Conservation (phyloP, 2,329 filamentous ascomycete genomes). For the Ceratocystis cubensis region DNA sequence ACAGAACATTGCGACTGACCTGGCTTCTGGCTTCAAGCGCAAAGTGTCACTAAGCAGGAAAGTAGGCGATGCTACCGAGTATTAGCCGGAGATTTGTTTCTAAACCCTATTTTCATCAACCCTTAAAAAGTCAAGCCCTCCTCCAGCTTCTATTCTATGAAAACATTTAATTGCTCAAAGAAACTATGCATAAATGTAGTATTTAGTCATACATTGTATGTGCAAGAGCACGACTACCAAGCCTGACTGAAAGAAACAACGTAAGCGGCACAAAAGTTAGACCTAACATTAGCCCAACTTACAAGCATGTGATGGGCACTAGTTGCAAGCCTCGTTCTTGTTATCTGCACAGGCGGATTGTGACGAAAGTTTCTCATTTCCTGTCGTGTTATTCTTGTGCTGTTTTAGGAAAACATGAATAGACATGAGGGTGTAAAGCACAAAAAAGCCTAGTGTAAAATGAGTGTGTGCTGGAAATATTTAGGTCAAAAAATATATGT, state of each 20-base stretch:
- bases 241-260: too few species aligned
- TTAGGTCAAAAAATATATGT: neutral
- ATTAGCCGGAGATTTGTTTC: neutral
- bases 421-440: neutral
- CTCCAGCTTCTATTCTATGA: neutral
- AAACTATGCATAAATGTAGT: too few species aligned
- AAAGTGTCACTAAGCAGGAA: conserved; percentile 12
- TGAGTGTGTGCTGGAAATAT: neutral
- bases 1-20: neutral
- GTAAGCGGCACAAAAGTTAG: too few species aligned
- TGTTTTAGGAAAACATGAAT: neutral
- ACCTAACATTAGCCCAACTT: too few species aligned
- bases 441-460: neutral
- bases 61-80: neutral
- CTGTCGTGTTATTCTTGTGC: neutral
- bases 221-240: too few species aligned
- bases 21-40: neutral
- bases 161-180: too few species aligned
- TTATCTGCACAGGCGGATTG: neutral
- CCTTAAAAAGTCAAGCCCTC: neutral
- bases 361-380: neutral
- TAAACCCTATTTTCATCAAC: neutral
- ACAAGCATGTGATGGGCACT: neutral
- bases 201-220: too few species aligned
- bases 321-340: neutral